Percentiles rank a stretch among this genome's conserved stretches.
Evolutionary conservation across 2,329 filamentous ascomycete species (phyloP).

Genomic region (Gaeumannomyces sp.): DNA sequence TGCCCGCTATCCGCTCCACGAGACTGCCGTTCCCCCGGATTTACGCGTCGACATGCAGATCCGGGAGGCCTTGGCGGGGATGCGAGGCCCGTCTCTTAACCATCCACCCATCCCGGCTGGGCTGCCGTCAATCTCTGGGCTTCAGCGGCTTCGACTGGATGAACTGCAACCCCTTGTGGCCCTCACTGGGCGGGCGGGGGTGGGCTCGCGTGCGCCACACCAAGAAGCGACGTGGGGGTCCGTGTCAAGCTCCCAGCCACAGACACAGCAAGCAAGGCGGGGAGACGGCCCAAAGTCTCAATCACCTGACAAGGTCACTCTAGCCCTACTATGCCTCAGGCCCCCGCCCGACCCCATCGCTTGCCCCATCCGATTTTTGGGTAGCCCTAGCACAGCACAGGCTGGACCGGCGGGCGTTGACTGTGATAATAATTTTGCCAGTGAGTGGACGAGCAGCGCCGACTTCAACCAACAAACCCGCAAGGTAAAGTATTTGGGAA

Average conservation of each 20-base stretch:
- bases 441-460: slow-evolving; percentile 10
- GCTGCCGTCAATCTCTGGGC: neutral
- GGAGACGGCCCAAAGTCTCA: neutral
- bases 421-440: slow-evolving; percentile 10
- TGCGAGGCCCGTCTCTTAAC: too few species aligned
- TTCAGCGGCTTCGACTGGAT: too few species aligned
- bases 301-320: slow-evolving; percentile 9
- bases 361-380: slow-evolving; percentile 4
- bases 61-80: neutral
- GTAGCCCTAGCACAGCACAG: slow-evolving; percentile 8
- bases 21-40: neutral
- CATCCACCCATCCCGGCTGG: too few species aligned
- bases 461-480: slow-evolving; percentile 12
- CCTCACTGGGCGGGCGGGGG: too few species aligned
- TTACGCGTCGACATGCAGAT: neutral
- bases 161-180: neutral
- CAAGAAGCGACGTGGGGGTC: too few species aligned
- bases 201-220: neutral
- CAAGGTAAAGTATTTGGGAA: slow-evolving; percentile 10
- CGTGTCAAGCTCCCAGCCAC: neutral
- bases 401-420: neutral
- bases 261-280: neutral
- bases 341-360: slow-evolving; percentile 3
- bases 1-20: neutral
- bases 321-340: slow-evolving; percentile 9